These are phyloP conservation scores for Crithidia sp. DNA, from an alignment of 208 protist genomes.

Conservation along the genomic window DNA sequence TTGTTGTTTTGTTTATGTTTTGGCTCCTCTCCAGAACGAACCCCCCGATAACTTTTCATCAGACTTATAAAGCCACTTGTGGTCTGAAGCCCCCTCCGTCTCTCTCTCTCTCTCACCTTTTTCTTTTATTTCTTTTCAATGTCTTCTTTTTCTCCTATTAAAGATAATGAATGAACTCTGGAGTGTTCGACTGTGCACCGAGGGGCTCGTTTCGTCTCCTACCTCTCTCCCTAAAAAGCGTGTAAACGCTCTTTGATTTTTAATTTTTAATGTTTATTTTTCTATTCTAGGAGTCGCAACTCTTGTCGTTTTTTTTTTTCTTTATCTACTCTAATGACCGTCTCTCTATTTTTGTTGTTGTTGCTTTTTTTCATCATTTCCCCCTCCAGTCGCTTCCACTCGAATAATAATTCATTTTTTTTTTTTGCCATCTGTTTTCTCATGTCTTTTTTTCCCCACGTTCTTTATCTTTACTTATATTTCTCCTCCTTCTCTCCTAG, in stretches of 20 bases:
- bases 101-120: conserved; percentile 11
- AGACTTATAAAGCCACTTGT: too few species aligned
- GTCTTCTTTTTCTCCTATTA: conserved; percentile 8
- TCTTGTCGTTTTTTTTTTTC: background rate
- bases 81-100: background rate
- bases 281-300: background rate
- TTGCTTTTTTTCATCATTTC: background rate
- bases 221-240: too few species aligned
- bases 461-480: too few species aligned
- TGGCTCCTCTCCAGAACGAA: background rate
- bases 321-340: background rate
- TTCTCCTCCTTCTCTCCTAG: too few species aligned
- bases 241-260: too few species aligned
- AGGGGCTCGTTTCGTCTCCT: too few species aligned
- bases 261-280: background rate
- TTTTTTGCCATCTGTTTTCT: too few species aligned
- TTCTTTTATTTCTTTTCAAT: background rate
- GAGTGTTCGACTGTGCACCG: too few species aligned
- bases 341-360: conserved; percentile 7
- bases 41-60: too few species aligned
- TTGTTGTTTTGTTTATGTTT: background rate
- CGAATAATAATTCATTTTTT: too few species aligned
- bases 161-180: background rate
- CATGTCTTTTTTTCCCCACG: too few species aligned
- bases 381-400: too few species aligned